phyloP scores from a whole-genome alignment of 164 flowering plant species.

The Magnolia kwangsiensis region DNA sequence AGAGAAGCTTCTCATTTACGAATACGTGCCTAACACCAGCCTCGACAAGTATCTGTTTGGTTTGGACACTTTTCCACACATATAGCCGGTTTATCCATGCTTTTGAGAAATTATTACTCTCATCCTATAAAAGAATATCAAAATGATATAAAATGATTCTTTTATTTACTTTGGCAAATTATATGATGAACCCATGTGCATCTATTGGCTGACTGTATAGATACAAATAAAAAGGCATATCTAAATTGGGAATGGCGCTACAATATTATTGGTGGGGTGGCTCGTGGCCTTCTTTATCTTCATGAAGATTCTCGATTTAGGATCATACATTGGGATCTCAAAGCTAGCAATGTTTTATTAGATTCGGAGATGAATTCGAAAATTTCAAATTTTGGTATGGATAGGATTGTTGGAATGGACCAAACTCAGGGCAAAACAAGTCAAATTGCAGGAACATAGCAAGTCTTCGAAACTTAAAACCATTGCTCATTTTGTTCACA shows the following conservation, averaged over 20 bases:
- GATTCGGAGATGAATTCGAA: constrained; percentile 46
- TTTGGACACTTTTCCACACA: too few relatives aligned
- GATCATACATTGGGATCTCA: constrained; percentile 60
- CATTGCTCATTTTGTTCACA: too few relatives aligned
- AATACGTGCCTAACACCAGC: too few relatives aligned
- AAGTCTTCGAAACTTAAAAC: background rate
- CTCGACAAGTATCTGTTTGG: too few relatives aligned
- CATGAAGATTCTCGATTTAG: constrained; percentile 51
- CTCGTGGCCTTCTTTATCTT: constrained; percentile 55
- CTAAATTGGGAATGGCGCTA: constrained; percentile 25
- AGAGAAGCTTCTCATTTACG: too few relatives aligned
- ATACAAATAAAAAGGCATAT: background rate
- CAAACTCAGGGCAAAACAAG: constrained; percentile 23
- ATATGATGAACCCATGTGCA: too few relatives aligned
- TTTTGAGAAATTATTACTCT: too few relatives aligned
- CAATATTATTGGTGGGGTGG: constrained; percentile 34
- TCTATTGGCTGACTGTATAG: background rate
- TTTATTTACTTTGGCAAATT: too few relatives aligned
- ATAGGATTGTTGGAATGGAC: constrained; percentile 30
- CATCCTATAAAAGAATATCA: too few relatives aligned
- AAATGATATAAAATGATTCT: too few relatives aligned
- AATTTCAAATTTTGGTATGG: constrained; percentile 51
- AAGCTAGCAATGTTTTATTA: constrained; percentile 49
- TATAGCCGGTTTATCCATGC: too few relatives aligned
- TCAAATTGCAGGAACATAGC: constrained; percentile 37